phyloP scores from a whole-genome alignment of 176 grass and related monocot genomes.

The Leersia perrieri region DNA sequence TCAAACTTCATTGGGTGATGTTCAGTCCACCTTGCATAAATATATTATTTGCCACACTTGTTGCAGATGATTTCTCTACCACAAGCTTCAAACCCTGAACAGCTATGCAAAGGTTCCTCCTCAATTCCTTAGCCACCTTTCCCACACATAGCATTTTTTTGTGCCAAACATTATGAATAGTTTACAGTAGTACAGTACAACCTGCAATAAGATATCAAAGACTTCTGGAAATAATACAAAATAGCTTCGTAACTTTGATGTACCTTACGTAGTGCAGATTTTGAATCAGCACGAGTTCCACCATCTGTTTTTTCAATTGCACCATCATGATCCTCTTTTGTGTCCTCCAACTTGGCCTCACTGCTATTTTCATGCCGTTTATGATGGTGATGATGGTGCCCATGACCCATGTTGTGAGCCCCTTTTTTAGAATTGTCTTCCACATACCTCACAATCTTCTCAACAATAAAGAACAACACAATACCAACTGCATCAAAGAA shows the following conservation, averaged over 20 bases:
- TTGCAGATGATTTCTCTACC: not conserved
- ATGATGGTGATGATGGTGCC: conserved; percentile 73
- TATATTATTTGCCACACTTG: not conserved
- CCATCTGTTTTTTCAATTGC: conserved; percentile 39
- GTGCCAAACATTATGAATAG: not conserved
- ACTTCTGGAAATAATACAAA: not conserved
- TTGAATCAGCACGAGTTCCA: conserved; percentile 35
- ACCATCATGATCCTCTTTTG: conserved; percentile 32
- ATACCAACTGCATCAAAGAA: conserved; percentile 76
- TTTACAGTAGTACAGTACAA: not conserved
- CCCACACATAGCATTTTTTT: not conserved
- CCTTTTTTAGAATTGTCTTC: conserved; percentile 67
- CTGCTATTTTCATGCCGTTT: conserved; percentile 47
- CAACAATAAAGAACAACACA: conserved; percentile 91
- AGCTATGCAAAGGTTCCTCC: not conserved
- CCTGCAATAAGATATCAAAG: not conserved
- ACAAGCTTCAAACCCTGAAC: not conserved
- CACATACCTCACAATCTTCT: conserved; percentile 97
- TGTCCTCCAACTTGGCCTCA: conserved; percentile 33
- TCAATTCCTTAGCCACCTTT: not conserved
- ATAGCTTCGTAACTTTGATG: not conserved
- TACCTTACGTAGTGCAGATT: conserved; percentile 79
- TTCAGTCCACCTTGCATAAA: not conserved
- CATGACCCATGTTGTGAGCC: conserved; percentile 44
- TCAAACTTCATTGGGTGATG: not conserved